Percentiles rank a stretch among this genome's conserved stretches.
Evolutionary conservation across 2,329 filamentous ascomycete genomes (phyloP).

Genomic region (Cercospora zeae-maydis): DNA sequence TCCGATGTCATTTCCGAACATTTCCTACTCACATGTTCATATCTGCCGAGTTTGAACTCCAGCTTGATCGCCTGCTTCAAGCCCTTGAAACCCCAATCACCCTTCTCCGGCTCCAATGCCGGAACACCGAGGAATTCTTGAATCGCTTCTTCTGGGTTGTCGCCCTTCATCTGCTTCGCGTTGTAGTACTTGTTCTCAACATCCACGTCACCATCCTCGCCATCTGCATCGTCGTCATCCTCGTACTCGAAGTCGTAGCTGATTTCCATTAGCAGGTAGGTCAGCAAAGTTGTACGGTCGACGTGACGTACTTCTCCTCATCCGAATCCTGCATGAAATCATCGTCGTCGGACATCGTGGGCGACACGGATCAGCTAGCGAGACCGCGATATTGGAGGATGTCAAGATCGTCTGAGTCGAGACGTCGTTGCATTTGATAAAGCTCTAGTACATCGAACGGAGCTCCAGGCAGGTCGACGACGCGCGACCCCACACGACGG

Average conservation of each 20-base stretch:
- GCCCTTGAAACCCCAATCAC: conserved; percentile 98
- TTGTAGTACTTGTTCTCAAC: conserved; percentile 99
- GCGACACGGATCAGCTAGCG: not conserved
- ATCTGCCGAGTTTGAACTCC: conserved; percentile 87
- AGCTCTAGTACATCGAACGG: not conserved
- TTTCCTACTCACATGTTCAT: conserved; percentile 62
- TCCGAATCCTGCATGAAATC: conserved; percentile 94
- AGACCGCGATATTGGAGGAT: not conserved
- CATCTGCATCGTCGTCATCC: conserved; percentile 85
- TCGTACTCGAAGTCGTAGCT: conserved; percentile 98
- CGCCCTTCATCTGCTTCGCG: conserved; percentile 90
- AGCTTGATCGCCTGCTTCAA: conserved; percentile 97
- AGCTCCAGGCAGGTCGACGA: conserved; percentile 1
- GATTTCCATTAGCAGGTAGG: not conserved
- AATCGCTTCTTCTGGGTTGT: conserved; percentile 83
- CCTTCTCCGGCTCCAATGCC: conserved; percentile 80
- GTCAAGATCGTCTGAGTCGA: not conserved
- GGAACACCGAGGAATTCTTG: conserved; percentile 89
- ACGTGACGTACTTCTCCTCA: conserved; percentile 66
- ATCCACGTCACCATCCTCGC: conserved; percentile 82
- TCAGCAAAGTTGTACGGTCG: conserved; percentile 12
- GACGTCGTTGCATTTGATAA: conserved; percentile 1
- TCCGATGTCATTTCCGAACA: not conserved
- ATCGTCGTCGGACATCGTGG: conserved; percentile 74
- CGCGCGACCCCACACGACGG: not conserved